These are phyloP conservation scores for Tubosaeta brunneosetosa DNA, from an alignment of 768 basidiomycete genomes.

Conservation along the genomic window DNA sequence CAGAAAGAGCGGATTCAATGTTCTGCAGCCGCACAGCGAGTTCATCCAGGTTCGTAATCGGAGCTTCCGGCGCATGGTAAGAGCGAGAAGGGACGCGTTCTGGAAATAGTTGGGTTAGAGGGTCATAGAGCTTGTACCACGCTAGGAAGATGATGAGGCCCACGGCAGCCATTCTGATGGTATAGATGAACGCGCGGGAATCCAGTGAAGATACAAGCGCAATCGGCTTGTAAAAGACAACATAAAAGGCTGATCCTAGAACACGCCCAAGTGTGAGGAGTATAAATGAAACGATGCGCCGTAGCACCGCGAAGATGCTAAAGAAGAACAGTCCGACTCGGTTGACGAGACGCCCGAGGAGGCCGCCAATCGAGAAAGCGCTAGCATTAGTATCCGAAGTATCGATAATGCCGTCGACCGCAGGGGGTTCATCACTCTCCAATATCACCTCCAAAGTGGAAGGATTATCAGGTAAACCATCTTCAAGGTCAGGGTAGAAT, in stretches of 20 bases:
- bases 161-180: conserved; percentile 42
- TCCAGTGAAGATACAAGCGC: conserved; percentile 35
- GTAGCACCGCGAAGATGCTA: conserved; percentile 19
- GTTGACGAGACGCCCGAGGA: conserved; percentile 43
- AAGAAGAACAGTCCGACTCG: conserved; percentile 28
- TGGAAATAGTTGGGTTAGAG: conserved; percentile 31
- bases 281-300: conserved; percentile 30
- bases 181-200: conserved; percentile 27
- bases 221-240: conserved; percentile 46
- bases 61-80: conserved; percentile 53
- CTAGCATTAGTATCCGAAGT: conserved; percentile 16
- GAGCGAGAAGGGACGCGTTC: conserved; percentile 27
- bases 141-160: conserved; percentile 41
- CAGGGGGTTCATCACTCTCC: conserved; percentile 54
- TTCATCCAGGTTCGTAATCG: conserved; percentile 63
- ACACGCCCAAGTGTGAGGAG: conserved; percentile 44
- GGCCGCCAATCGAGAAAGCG: conserved; percentile 43
- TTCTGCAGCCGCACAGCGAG: conserved; percentile 56
- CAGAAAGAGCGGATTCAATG: conserved; percentile 60
- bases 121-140: conserved; percentile 42
- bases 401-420: conserved; percentile 25
- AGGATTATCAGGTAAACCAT: conserved; percentile 38
- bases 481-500: conserved; percentile 9
- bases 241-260: conserved; percentile 46
- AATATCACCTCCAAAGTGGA: conserved; percentile 58